Percentiles rank a stretch among this genome's conserved stretches.
These are phyloP conservation scores for Corchorus capsularis DNA, from an alignment of 345 rosid species.

Conservation along the genomic window DNA sequence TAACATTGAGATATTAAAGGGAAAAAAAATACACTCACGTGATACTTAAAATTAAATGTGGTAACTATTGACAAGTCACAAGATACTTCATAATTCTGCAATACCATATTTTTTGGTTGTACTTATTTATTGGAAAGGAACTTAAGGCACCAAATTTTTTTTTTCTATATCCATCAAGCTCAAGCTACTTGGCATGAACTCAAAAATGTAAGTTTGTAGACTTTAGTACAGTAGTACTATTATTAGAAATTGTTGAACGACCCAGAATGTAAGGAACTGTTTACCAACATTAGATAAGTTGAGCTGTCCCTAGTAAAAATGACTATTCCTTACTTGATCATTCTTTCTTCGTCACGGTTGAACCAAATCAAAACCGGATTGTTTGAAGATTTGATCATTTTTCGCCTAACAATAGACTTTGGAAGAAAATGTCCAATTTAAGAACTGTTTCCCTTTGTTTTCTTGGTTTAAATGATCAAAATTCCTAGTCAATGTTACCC, in stretches of 20 bases:
- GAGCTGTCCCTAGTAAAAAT: not conserved
- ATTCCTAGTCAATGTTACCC: conserved; percentile 12
- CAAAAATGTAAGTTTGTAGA: not conserved
- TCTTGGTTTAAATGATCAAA: not conserved
- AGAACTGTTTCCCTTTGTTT: not conserved
- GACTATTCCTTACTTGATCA: not conserved
- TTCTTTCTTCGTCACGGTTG: conserved; percentile 42
- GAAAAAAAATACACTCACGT: not conserved
- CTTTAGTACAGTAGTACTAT: not conserved
- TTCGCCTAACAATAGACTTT: conserved; percentile 41
- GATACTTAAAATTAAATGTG: not conserved
- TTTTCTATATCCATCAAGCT: not conserved
- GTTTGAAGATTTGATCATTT: conserved; percentile 24
- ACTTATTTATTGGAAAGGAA: not conserved
- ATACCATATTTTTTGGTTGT: not conserved
- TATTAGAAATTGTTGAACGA: conserved; percentile 35
- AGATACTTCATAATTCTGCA: not conserved
- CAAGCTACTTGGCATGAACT: not conserved
- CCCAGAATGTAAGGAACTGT: conserved; percentile 18
- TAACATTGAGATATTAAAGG: not conserved
- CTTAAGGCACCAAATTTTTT: not conserved
- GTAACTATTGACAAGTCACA: not conserved
- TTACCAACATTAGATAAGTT: not conserved
- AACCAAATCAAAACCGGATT: conserved; percentile 37
- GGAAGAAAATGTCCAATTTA: conserved; percentile 17